A percentile compares a stretch with the other conserved stretches of the same genome.
Conservation (phyloP, 768 basidiomycete species). For the Leccinum broughii region DNA sequence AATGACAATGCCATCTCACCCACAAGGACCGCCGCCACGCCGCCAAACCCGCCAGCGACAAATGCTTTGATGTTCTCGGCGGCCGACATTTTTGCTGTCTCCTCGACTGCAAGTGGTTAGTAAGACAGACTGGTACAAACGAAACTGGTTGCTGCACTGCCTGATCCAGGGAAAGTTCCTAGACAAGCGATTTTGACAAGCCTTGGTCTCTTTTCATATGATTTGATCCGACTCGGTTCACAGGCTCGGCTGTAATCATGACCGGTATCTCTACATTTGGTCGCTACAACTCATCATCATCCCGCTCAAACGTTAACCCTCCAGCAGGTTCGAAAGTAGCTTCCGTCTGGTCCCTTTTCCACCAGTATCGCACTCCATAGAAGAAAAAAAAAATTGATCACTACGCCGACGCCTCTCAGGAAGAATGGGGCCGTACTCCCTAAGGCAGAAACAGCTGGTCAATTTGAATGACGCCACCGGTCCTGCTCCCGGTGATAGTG, state of each 20-base stretch:
- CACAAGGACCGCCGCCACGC: constrained; percentile 82
- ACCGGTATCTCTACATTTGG: too few relatives aligned
- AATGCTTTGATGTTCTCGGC: constrained; percentile 72
- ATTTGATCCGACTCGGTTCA: constrained; percentile 19
- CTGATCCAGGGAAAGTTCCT: constrained; percentile 6
- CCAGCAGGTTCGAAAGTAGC: constrained; percentile 90
- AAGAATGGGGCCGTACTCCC: constrained; percentile 71
- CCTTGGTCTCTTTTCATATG: constrained; percentile 25
- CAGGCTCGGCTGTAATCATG: not conserved
- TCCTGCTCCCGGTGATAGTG: constrained; percentile 67
- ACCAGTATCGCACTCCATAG: constrained; percentile 66
- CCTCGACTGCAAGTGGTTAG: constrained; percentile 17
- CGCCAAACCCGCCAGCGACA: constrained; percentile 92
- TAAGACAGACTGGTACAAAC: constrained; percentile 7
- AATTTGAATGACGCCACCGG: constrained; percentile 88
- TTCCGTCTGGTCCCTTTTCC: constrained; percentile 75
- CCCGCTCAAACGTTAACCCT: constrained; percentile 56
- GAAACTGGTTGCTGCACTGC: not conserved
- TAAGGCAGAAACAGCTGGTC: constrained; percentile 85
- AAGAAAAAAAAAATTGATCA: constrained; percentile 68
- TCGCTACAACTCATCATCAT: constrained; percentile 15
- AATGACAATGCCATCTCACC: constrained; percentile 44
- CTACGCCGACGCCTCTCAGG: constrained; percentile 57
- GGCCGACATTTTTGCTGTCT: constrained; percentile 28
- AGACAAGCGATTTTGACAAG: constrained; percentile 26